These are phyloP conservation scores for Gaultheria prostrata DNA, from an alignment of 148 eudicot species.

Conservation along the genomic window DNA sequence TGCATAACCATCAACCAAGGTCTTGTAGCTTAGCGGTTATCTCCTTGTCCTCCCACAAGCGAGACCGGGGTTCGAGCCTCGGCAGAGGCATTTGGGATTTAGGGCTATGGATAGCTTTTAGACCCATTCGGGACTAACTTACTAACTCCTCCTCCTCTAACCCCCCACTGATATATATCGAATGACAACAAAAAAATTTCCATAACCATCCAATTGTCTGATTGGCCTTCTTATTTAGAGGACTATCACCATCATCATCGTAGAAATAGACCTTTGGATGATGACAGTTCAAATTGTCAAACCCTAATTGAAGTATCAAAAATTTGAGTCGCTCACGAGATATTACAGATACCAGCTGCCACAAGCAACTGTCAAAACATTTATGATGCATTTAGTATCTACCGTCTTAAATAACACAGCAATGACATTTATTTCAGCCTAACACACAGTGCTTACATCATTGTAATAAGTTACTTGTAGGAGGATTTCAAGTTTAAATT, in stretches of 20 bases:
- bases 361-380: neutral
- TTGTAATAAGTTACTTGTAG: too few relatives aligned
- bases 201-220: neutral
- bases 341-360: neutral
- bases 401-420: neutral
- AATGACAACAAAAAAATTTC: too few relatives aligned
- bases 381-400: neutral
- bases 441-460: too few relatives aligned
- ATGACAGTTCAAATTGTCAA: neutral
- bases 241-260: neutral
- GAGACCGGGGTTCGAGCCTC: too few relatives aligned
- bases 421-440: neutral
- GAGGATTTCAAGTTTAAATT: too few relatives aligned
- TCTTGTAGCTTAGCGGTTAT: too few relatives aligned
- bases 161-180: too few relatives aligned
- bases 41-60: too few relatives aligned
- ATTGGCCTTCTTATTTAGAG: neutral
- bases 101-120: too few relatives aligned
- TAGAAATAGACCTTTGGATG: neutral
- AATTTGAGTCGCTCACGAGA: neutral
- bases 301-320: neutral
- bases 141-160: too few relatives aligned
- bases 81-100: too few relatives aligned
- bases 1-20: neutral
- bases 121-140: too few relatives aligned